phyloP scores from a whole-genome alignment of 2,329 filamentous ascomycete species.

The Claviceps citrina region DNA sequence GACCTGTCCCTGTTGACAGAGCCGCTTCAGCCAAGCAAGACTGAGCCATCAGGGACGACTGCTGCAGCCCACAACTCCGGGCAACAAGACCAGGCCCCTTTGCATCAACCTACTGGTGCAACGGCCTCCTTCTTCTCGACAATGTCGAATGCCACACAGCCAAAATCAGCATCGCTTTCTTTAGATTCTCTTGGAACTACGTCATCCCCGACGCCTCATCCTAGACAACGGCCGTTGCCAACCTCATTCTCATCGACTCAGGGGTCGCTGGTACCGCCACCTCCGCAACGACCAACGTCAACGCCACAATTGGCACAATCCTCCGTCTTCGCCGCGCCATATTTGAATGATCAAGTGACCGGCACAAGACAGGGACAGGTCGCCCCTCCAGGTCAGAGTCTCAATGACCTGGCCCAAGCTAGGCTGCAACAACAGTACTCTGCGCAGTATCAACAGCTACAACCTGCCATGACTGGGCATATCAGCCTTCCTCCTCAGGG shows the following conservation, averaged over 20 bases:
- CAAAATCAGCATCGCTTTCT: constrained; percentile 11
- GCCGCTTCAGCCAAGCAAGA: constrained; percentile 36
- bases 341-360: constrained; percentile 73
- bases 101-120: constrained; percentile 36
- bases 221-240: constrained; percentile 54
- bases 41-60: constrained; percentile 16
- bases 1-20: constrained; percentile 39
- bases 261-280: constrained; percentile 54
- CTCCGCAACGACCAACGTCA: constrained; percentile 63
- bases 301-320: constrained; percentile 71
- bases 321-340: constrained; percentile 56
- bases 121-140: constrained; percentile 42
- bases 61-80: constrained; percentile 5
- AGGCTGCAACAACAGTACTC: constrained; percentile 48
- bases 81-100: constrained; percentile 18
- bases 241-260: constrained; percentile 47
- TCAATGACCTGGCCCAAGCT: constrained; percentile 56
- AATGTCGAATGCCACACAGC: constrained; percentile 25
- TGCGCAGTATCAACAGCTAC: constrained; percentile 29
- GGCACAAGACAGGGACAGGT: constrained; percentile 48
- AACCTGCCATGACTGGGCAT: constrained; percentile 24
- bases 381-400: constrained; percentile 59
- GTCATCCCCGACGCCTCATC: constrained; percentile 14
- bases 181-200: background rate
- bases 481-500: constrained; percentile 20